A percentile compares a stretch with the other conserved stretches of the same genome.
Evolutionary conservation across 306 rosid species (phyloP).

Genomic region (Lagenaria siceraria): DNA sequence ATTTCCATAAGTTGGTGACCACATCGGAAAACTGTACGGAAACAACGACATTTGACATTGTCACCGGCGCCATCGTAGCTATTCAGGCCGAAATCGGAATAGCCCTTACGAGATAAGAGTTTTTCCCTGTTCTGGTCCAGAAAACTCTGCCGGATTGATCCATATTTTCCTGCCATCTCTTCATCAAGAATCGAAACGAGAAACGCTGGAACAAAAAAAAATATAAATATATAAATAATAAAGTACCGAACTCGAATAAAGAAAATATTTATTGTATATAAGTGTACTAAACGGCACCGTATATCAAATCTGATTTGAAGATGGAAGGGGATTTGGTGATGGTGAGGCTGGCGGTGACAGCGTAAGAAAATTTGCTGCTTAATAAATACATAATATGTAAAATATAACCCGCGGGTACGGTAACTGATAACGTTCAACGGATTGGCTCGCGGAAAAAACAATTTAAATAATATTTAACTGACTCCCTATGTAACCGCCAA

Average conservation of each 20-base stretch:
- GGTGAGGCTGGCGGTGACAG: not conserved
- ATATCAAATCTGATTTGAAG: not conserved
- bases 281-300: not conserved
- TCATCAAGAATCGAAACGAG: too few species aligned
- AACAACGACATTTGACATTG: slow-evolving; percentile 6
- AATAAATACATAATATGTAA: not conserved
- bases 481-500: not conserved
- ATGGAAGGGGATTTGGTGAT: not conserved
- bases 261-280: not conserved
- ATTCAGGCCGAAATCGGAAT: slow-evolving; percentile 23
- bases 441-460: not conserved
- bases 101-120: slow-evolving; percentile 27
- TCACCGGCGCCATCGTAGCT: slow-evolving; percentile 4
- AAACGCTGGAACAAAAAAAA: not conserved
- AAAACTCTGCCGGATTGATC: slow-evolving; percentile 47
- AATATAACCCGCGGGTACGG: not conserved
- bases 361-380: not conserved
- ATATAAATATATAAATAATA: not conserved
- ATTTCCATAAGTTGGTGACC: slow-evolving; percentile 8
- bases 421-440: not conserved
- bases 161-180: slow-evolving; percentile 25
- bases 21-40: slow-evolving; percentile 34
- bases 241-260: not conserved
- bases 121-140: slow-evolving; percentile 45
- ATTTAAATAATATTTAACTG: not conserved